Conservation (phyloP, 441 rosid genomes). For the Eruca vesicaria region DNA sequence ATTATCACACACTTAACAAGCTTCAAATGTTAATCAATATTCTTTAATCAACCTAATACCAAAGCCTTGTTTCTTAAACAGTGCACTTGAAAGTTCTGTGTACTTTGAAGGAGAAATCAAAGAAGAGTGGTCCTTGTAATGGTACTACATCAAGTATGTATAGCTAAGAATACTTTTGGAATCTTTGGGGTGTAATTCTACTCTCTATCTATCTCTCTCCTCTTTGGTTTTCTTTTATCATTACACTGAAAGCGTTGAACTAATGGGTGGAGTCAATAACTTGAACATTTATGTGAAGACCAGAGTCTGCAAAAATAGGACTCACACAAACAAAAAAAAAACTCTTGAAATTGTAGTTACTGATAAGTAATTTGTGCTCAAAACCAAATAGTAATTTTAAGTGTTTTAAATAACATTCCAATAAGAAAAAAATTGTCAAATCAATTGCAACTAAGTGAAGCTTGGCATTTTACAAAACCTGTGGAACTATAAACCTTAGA, state of each 20-base stretch:
- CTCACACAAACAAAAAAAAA: neutral
- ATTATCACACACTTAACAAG: neutral
- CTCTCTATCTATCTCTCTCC: neutral
- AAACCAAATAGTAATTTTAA: neutral
- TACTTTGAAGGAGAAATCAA: slow-evolving; percentile 30
- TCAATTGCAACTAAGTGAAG: neutral
- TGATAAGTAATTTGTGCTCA: neutral
- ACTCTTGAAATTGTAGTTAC: neutral
- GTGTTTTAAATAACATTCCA: neutral
- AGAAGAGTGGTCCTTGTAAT: slow-evolving; percentile 26
- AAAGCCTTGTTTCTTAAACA: slow-evolving; percentile 14
- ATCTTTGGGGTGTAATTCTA: slow-evolving; percentile 14
- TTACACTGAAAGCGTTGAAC: slow-evolving; percentile 12
- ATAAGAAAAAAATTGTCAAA: neutral
- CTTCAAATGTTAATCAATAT: slow-evolving; percentile 21
- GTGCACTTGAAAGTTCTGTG: slow-evolving; percentile 7
- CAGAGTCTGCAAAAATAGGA: slow-evolving; percentile 19
- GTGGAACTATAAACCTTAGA: neutral
- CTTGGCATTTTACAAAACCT: neutral
- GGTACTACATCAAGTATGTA: slow-evolving; percentile 23
- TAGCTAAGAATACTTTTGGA: slow-evolving; percentile 20
- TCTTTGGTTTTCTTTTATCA: neutral
- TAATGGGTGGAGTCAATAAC: slow-evolving; percentile 20
- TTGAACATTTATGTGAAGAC: slow-evolving; percentile 30
- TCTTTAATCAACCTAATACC: slow-evolving; percentile 15